phyloP scores from a whole-genome alignment of 148 eudicot species.

The Oxyria digyna region DNA sequence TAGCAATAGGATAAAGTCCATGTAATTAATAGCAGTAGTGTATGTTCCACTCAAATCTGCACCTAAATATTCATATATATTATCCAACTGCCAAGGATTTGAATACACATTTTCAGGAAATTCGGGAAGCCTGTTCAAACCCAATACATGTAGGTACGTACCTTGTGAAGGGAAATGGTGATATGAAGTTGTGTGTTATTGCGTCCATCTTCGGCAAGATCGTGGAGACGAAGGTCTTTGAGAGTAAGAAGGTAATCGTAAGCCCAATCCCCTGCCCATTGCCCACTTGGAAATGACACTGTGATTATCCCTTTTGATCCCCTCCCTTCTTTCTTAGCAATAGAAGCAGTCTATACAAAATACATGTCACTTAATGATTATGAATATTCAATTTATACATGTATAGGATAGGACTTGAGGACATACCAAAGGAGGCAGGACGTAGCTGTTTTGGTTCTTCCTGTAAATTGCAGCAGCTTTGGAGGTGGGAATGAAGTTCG shows the following conservation, averaged over 20 bases:
- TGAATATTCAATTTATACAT: neutral
- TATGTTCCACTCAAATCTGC: neutral
- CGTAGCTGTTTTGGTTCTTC: neutral
- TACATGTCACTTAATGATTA: no score
- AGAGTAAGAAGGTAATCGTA: constrained; percentile 33
- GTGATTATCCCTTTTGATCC: constrained; percentile 16
- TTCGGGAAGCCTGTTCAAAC: no score
- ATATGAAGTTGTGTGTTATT: constrained; percentile 24
- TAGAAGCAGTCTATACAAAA: neutral
- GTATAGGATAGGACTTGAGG: neutral
- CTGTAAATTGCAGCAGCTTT: neutral
- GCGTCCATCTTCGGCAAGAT: constrained; percentile 33
- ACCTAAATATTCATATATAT: no score
- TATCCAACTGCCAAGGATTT: no score
- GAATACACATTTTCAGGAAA: no score
- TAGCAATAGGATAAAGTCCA: neutral
- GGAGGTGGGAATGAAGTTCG: neutral
- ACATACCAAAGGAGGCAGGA: constrained; percentile 1
- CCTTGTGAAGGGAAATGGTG: constrained; percentile 39
- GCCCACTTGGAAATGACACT: constrained; percentile 31
- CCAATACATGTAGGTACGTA: neutral
- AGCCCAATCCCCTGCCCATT: constrained; percentile 35
- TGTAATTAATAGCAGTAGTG: neutral
- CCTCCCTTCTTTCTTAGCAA: constrained; percentile 13
- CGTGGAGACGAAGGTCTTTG: constrained; percentile 30